A percentile compares a stretch with the other conserved stretches of the same genome.
Evolutionary conservation across 129 eudicot genomes (phyloP).

Genomic region (Helianthus annuus): HanXRQr2.0-SUNRISE NC_035438.2:81331033-81331532

Average conservation of each 20-base stretch:
- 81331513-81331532: constrained; percentile 84
- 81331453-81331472: constrained; percentile 62
- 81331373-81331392: constrained; percentile 98
- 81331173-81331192: constrained; percentile 55
- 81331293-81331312: constrained; percentile 72
- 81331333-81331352: constrained; percentile 55
- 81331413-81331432: constrained; percentile 73
- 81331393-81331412: constrained; percentile 79
- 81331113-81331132: constrained; percentile 77
- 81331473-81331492: constrained; percentile 97
- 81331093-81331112: too few species aligned
- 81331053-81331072: too few species aligned
- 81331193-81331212: constrained; percentile 71
- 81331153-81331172: constrained; percentile 59
- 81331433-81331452: constrained; percentile 22
- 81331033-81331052: constrained; percentile 71
- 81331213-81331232: constrained; percentile 62
- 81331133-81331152: constrained; percentile 74
- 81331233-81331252: constrained; percentile 89
- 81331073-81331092: too few species aligned
- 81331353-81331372: constrained; percentile 88
- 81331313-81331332: constrained; percentile 46
- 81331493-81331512: constrained; percentile 80
- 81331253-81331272: constrained; percentile 64
- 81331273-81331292: constrained; percentile 64